Evolutionary conservation across 1,284 basidiomycete genomes (phyloP).

Genomic region (Stygiomarasmius scandens): DNA sequence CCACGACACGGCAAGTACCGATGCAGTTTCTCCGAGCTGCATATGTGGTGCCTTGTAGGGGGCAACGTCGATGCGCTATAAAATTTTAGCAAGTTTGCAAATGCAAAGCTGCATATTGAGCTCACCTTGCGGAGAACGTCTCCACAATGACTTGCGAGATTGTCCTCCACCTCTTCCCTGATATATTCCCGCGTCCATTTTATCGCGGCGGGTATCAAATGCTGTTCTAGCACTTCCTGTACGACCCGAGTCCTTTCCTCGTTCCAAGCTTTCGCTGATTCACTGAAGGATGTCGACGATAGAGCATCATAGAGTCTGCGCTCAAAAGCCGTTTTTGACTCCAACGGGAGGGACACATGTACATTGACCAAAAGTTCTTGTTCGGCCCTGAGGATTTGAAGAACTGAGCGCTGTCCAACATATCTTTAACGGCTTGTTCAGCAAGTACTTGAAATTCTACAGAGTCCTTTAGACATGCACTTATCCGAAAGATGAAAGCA

Average conservation of each 20-base stretch:
- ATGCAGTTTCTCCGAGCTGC: constrained; percentile 73
- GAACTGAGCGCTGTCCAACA: constrained; percentile 81
- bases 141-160: constrained; percentile 69
- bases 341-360: constrained; percentile 69
- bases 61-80: constrained; percentile 71
- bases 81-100: not conserved
- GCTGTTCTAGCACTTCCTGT: constrained; percentile 76
- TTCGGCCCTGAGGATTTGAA: constrained; percentile 90
- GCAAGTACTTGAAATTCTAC: constrained; percentile 95
- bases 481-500: not conserved
- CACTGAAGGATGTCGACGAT: constrained; percentile 84
- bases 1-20: constrained; percentile 92
- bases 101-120: constrained; percentile 19
- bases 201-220: constrained; percentile 80
- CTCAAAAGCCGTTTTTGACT: constrained; percentile 67
- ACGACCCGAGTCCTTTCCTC: constrained; percentile 81
- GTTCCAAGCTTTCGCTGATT: constrained; percentile 92
- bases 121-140: constrained; percentile 73
- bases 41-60: constrained; percentile 71
- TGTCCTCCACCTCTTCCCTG: constrained; percentile 89
- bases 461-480: not conserved
- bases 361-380: constrained; percentile 85
- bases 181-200: constrained; percentile 92
- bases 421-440: constrained; percentile 79
- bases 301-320: constrained; percentile 82